These are phyloP conservation scores for Rhodocollybia butyracea DNA, from an alignment of 768 basidiomycete genomes.

Conservation along the genomic window DNA sequence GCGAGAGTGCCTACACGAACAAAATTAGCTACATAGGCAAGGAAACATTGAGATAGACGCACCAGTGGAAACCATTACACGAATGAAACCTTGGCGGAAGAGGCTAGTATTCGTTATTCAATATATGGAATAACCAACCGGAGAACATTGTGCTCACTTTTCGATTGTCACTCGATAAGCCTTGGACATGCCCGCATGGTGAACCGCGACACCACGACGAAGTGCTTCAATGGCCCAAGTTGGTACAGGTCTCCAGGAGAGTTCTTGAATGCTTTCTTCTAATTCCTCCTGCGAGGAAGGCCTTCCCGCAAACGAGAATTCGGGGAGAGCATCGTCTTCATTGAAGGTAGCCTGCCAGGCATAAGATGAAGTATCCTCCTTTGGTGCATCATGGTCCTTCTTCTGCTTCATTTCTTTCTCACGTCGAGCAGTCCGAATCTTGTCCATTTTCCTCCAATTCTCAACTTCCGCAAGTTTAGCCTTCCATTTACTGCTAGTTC, in stretches of 20 bases:
- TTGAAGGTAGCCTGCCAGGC: constrained; percentile 14
- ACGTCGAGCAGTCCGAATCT: constrained; percentile 44
- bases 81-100: constrained; percentile 60
- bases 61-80: constrained; percentile 63
- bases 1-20: constrained; percentile 47
- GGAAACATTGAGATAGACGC: constrained; percentile 23
- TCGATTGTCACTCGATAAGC: constrained; percentile 56
- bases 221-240: constrained; percentile 48
- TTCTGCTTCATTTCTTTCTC: constrained; percentile 39
- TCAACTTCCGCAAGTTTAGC: constrained; percentile 50
- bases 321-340: constrained; percentile 43
- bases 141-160: constrained; percentile 33
- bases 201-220: constrained; percentile 61
- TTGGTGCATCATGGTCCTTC: constrained; percentile 23
- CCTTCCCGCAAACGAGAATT: constrained; percentile 58
- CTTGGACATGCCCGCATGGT: constrained; percentile 70
- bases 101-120: constrained; percentile 31
- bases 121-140: background rate
- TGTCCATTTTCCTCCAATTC: constrained; percentile 41
- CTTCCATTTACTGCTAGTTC: constrained; percentile 43
- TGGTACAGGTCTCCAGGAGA: constrained; percentile 32
- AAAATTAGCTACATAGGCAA: constrained; percentile 22
- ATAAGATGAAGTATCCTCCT: constrained; percentile 15
- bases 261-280: constrained; percentile 38
- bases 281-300: constrained; percentile 46